Evolutionary conservation across 768 basidiomycete species (phyloP), one percentile per base, ranked within the genome.

Genomic region (Boletus rex-veris): DNA sequence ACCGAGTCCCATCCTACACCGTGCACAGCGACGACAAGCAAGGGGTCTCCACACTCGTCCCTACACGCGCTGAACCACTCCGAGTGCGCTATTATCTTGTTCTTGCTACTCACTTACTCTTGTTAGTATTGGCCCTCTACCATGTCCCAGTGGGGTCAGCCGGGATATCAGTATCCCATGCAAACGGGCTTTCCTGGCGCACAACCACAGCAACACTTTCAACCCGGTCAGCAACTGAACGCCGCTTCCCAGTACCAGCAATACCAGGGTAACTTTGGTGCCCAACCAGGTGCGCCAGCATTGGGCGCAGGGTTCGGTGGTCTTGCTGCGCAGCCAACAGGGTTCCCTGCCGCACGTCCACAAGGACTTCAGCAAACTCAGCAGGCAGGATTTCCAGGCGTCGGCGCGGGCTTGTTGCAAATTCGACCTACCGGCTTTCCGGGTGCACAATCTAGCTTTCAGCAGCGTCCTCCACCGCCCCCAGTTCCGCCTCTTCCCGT

Each of bases 111-210:
- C 21, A 31, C 28, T 12, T 9, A 38, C 38, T 26, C 33, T 15
- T n/a, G n/a, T n/a, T 43, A 43, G 48, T 16, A 11, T 55, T 16
- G 1, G 6, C 7, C 16, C 12, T 28, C 28, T 65, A 75, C 62
- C 66, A 90, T 91, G 89, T 81, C 87, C 63, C 88, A 89, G 72
- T 91, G 89, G 87, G 78, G 77, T 48, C 86, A 84, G 69, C 80
- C 78, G 21, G 82, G 83, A 35, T 85, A 75, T 64, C 88, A 90
- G 71, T 85, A 87, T 65, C 84, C 89, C 31, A 74, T 85, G 68
- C 87, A 87, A 59, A 87, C 88, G 3, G 88, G 86, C 14, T 85
- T 80, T 69, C 79, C 74, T 54, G 65, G 64, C 47, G 64, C 62
- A 52, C 78, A 77, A 59, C 77, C 75, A 28, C 81, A 82, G 55